A percentile compares a stretch with the other conserved stretches of the same genome.
Evolutionary conservation across 2,329 filamentous ascomycete genomes (phyloP).

Genomic region (Colletotrichum sp.): DNA sequence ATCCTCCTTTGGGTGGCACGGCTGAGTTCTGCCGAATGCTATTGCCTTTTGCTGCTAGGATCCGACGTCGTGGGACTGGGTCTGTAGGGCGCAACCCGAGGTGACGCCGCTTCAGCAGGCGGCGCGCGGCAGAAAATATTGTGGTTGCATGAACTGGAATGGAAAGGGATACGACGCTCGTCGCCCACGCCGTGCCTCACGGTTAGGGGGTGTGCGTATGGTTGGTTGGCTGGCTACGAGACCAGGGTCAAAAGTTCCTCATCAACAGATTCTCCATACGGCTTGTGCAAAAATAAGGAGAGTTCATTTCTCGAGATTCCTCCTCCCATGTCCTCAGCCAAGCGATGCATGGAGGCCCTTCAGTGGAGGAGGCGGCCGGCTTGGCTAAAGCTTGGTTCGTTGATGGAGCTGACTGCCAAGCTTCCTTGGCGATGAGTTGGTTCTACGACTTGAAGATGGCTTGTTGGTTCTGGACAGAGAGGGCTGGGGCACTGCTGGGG

Average conservation of each 20-base stretch:
- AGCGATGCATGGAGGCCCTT: neutral
- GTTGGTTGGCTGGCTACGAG: neutral
- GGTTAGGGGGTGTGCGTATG: neutral
- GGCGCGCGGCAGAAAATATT: neutral
- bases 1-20: no score
- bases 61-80: no score
- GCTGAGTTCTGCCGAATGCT: no score
- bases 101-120: neutral
- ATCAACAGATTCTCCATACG: neutral
- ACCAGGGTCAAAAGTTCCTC: neutral
- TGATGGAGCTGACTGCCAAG: neutral
- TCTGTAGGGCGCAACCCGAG: neutral
- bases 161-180: neutral
- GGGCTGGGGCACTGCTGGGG: neutral
- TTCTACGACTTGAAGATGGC: neutral
- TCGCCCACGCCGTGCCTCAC: neutral
- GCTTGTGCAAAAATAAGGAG: neutral
- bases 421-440: neutral
- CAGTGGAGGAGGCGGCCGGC: neutral
- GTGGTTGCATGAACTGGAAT: neutral
- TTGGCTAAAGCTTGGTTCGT: constrained; percentile 16
- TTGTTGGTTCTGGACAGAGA: neutral
- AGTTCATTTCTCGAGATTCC: neutral
- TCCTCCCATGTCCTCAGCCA: neutral
- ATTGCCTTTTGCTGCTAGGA: no score